A percentile compares a stretch with the other conserved stretches of the same genome.
Evolutionary conservation across 2,329 filamentous ascomycete genomes (phyloP).

Genomic region (Apiospora sp.): DNA sequence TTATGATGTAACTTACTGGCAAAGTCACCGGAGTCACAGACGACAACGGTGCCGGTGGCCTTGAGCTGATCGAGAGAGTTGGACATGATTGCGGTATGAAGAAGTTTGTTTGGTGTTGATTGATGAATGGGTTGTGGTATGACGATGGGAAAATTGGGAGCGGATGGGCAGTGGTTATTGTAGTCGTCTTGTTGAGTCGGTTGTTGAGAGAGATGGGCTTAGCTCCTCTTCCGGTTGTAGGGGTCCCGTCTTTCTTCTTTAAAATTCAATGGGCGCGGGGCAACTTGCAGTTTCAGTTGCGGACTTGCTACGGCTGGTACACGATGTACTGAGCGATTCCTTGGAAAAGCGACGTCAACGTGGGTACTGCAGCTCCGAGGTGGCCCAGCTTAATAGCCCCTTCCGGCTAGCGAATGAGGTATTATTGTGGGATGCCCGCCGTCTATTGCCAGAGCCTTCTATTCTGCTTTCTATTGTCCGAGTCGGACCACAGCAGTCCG

Average conservation of each 20-base stretch:
- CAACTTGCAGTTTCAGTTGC: neutral
- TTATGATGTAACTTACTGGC: constrained; percentile 63
- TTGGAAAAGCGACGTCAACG: constrained; percentile 20
- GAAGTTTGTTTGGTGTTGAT: neutral
- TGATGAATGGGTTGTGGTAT: neutral
- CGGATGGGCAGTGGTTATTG: neutral
- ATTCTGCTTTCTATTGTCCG: neutral
- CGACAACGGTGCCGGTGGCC: constrained; percentile 93
- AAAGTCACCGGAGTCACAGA: constrained; percentile 94
- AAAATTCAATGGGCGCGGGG: constrained; percentile 23
- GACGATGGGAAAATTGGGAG: neutral
- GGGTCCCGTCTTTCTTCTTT: constrained; percentile 7
- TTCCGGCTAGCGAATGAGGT: constrained; percentile 16
- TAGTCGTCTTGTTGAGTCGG: neutral
- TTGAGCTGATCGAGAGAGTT: constrained; percentile 97
- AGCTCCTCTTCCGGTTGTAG: neutral
- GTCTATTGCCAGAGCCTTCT: neutral
- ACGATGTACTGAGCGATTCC: neutral
- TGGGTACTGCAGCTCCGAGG: neutral
- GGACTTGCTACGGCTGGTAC: neutral
- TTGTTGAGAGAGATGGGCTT: constrained; percentile 8
- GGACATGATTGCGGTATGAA: constrained; percentile 66
- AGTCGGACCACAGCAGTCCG: constrained; percentile 22
- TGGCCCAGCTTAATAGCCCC: constrained; percentile 3
- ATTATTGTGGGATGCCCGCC: constrained; percentile 17